Evolutionary conservation across 805 yeast species (phyloP).

Genomic region (Wilhelminamyces savonicus): DNA sequence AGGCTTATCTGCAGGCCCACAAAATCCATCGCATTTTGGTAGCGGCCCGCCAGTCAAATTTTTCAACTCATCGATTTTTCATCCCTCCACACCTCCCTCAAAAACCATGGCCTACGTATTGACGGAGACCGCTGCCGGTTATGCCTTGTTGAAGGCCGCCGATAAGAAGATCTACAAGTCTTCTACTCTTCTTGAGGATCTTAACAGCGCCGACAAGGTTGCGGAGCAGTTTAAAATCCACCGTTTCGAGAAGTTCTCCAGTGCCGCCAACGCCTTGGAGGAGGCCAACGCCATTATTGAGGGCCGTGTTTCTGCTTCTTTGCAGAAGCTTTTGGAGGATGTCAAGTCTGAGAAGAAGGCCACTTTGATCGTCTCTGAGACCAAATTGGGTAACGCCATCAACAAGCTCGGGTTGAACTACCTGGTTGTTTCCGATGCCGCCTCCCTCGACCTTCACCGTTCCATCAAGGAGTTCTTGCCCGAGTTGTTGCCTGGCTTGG

Average conservation of each 20-base stretch:
- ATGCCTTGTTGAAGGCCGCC: conserved; percentile 93
- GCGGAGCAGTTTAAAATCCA: conserved; percentile 87
- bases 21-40: no score
- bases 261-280: conserved; percentile 94
- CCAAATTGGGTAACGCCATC: conserved; percentile 93
- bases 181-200: conserved; percentile 62
- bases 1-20: no score
- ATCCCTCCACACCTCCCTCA: conserved; percentile 3
- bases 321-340: conserved; percentile 70
- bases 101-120: conserved; percentile 72
- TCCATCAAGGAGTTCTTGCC: conserved; percentile 93
- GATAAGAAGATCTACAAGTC: conserved; percentile 96
- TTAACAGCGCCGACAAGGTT: conserved; percentile 78
- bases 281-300: conserved; percentile 90
- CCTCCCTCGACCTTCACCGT: conserved; percentile 89
- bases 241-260: conserved; percentile 88
- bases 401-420: conserved; percentile 88
- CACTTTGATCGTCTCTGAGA: conserved; percentile 85
- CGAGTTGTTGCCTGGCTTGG: conserved; percentile 87
- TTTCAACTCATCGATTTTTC: conserved; percentile 4
- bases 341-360: conserved; percentile 77
- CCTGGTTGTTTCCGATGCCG: conserved; percentile 90
- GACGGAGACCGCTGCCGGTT: conserved; percentile 98
- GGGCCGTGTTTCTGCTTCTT: conserved; percentile 85
- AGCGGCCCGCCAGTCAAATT: conserved; percentile 1